Evolutionary conservation across 2,329 filamentous ascomycete species (phyloP).

Genomic region (Cucurbitaria berberidis): DNA sequence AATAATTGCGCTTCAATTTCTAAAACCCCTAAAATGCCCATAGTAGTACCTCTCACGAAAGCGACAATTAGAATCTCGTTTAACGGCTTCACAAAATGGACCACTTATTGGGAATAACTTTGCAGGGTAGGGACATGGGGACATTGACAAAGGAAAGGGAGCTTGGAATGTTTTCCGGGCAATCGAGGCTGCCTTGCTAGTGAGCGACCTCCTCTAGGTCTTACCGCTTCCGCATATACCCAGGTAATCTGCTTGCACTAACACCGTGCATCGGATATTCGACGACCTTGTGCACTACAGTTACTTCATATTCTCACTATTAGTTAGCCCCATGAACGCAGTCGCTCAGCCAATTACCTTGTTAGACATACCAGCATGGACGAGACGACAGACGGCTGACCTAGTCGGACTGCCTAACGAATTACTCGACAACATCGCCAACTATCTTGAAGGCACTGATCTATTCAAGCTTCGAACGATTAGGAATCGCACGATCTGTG

Average conservation of each 20-base stretch:
- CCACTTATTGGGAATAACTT: too few relatives aligned
- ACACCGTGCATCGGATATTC: too few relatives aligned
- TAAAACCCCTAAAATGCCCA: too few relatives aligned
- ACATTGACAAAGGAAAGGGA: too few relatives aligned
- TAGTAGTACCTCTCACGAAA: neutral
- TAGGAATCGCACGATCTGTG: neutral
- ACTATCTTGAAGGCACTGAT: neutral
- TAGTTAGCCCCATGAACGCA: neutral
- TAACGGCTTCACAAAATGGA: too few relatives aligned
- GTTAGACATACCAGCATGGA: neutral
- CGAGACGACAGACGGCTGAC: neutral
- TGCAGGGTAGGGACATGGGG: too few relatives aligned
- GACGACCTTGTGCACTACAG: too few relatives aligned
- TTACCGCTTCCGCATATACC: conserved; percentile 4
- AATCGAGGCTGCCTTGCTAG: neutral
- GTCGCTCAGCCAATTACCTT: too few relatives aligned
- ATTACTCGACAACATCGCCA: conserved; percentile 4
- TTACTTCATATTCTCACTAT: too few relatives aligned
- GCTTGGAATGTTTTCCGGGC: neutral
- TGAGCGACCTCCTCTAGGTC: neutral
- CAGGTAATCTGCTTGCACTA: conserved; percentile 2
- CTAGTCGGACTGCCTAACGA: conserved; percentile 6
- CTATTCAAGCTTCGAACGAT: conserved; percentile 3
- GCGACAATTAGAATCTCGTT: too few relatives aligned
- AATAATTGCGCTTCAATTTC: neutral